A percentile compares a stretch with the other conserved stretches of the same genome.
These are phyloP conservation scores for Taxillus chinensis DNA, from an alignment of 164 flowering plant genomes.

Conservation along the genomic window DNA sequence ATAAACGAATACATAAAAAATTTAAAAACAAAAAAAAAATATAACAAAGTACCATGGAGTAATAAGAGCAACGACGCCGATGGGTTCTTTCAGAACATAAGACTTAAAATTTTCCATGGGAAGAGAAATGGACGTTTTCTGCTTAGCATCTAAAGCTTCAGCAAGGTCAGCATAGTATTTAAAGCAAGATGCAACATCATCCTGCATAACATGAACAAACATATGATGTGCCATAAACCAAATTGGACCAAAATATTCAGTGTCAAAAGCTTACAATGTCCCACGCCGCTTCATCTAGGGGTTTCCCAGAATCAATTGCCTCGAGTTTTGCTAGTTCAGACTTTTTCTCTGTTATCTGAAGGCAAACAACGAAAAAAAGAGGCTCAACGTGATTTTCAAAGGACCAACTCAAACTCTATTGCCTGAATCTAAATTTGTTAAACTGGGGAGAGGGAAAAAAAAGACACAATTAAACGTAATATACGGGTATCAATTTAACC, in stretches of 20 bases:
- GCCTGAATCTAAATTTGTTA: not conserved
- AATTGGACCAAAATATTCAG: not conserved
- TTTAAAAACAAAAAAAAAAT: slow-evolving; percentile 2
- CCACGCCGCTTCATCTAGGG: slow-evolving; percentile 91
- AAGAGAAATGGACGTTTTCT: slow-evolving; percentile 64
- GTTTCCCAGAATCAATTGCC: slow-evolving; percentile 84
- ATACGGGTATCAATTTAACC: too few species aligned
- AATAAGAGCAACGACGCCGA: slow-evolving; percentile 90
- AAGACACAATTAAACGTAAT: too few species aligned
- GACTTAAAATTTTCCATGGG: slow-evolving; percentile 74
- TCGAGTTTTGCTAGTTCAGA: slow-evolving; percentile 67
- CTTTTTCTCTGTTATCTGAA: slow-evolving; percentile 73
- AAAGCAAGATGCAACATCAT: slow-evolving; percentile 95
- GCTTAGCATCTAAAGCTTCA: slow-evolving; percentile 78
- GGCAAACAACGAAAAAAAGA: slow-evolving; percentile 2
- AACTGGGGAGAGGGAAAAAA: not conserved
- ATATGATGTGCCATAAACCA: slow-evolving; percentile 5
- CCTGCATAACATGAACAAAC: slow-evolving; percentile 37
- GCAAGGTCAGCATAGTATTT: slow-evolving; percentile 94
- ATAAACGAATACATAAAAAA: not conserved
- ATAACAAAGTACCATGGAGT: slow-evolving; percentile 72
- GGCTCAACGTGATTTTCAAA: not conserved
- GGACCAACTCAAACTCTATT: not conserved
- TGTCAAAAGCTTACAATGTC: slow-evolving; percentile 57
- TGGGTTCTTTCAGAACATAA: slow-evolving; percentile 68